Evolutionary conservation across 495 filamentous ascomycete species (phyloP), one percentile per base, ranked within the genome.

Genomic region (Lophium mytilinum): DNA sequence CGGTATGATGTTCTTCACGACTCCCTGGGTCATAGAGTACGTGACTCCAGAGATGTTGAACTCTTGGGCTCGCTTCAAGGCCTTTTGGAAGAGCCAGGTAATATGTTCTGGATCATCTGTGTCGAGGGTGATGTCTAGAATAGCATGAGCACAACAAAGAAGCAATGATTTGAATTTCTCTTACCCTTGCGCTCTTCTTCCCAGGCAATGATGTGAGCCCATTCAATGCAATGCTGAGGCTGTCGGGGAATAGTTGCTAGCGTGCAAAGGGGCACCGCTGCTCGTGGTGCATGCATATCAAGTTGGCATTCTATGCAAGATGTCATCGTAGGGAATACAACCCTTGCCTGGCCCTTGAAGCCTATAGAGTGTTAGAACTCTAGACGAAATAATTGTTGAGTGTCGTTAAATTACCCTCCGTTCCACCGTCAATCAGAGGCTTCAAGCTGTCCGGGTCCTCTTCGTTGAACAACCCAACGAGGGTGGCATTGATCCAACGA

Each of bases 1-100:
- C 1, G 94, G 94, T 58, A 99, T 99, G 70, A 99, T 99, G 67
- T 99, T 97, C 72, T 99, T 99, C 62, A 99, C 90, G 0, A 97
- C 93, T 35, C 94, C 94, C 66, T 99, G 94, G 0, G 94, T 95
- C 70, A 96, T 81, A n/a, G 86, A 84, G 73, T 97, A 99, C 11
- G 94, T 96, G 24, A 99, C 87, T 18, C 94, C 94, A 2, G 80
- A 68, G 69, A 99, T 99, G 60, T 89, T 84, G 75, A 95, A 99
- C 64, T 97, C 87, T 57, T 81, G 68, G 1, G 90, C 89, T 56
- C 94, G 86, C 37, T 77, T 70, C 15, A 90, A 77, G 4, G 94
- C 89, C 58, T 88, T 87, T 63, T 91, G 82, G 72, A 89, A 99
- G 18, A 99, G 79, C 94, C 94, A 99, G 45, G 85, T 89, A 66